phyloP scores from a whole-genome alignment of 129 eudicot species.

The Centella asiatica region DNA sequence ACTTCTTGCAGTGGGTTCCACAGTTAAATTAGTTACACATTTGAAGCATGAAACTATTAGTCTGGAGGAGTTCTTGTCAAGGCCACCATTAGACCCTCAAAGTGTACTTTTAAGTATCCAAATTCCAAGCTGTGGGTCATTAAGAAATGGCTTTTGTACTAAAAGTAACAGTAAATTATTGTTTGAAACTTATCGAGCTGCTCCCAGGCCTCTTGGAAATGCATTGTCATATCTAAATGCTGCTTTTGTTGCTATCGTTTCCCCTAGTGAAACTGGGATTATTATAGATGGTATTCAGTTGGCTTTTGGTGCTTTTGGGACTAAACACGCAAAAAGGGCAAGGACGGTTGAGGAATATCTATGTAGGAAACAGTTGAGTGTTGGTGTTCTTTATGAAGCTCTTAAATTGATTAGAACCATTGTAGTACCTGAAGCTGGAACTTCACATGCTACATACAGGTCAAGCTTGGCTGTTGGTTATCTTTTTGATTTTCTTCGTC shows the following conservation, averaged over 20 bases:
- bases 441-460: conserved; percentile 51
- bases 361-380: conserved; percentile 36
- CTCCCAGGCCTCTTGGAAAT: conserved; percentile 92
- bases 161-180: conserved; percentile 23
- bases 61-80: conserved; percentile 57
- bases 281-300: conserved; percentile 41
- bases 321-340: conserved; percentile 58
- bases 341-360: conserved; percentile 53
- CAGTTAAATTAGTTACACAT: conserved; percentile 41
- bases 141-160: conserved; percentile 20
- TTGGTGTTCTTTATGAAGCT: conserved; percentile 46
- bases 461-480: conserved; percentile 73
- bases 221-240: conserved; percentile 81
- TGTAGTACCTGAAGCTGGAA: conserved; percentile 57
- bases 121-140: conserved; percentile 40
- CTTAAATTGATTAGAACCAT: conserved; percentile 30
- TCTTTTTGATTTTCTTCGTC: conserved; percentile 63
- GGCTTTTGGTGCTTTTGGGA: conserved; percentile 80
- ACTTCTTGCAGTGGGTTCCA: conserved; percentile 63
- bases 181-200: conserved; percentile 82
- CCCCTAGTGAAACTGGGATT: conserved; percentile 25
- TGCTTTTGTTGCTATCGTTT: conserved; percentile 65
- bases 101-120: conserved; percentile 58
- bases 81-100: conserved; percentile 51
- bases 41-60: conserved; percentile 35